Conservation (phyloP, 257 asterid species). For the Sherardia arvensis region DNA sequence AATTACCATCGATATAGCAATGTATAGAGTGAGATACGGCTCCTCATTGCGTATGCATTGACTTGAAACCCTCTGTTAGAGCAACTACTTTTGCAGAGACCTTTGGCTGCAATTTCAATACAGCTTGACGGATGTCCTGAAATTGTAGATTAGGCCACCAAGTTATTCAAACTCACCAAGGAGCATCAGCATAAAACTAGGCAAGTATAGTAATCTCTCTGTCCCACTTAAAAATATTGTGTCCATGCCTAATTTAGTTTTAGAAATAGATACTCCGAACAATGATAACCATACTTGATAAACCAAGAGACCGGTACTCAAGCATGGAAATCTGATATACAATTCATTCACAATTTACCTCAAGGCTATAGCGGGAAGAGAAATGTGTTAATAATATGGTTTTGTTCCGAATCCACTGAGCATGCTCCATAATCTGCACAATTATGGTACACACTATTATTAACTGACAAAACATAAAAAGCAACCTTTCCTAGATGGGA, state of each 20-base stretch:
- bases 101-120: conserved; percentile 51
- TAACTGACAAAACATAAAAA: background rate
- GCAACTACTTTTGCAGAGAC: conserved; percentile 76
- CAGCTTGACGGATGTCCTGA: conserved; percentile 84
- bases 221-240: background rate
- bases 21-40: background rate
- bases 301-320: background rate
- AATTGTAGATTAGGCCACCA: conserved; percentile 1
- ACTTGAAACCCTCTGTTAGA: conserved; percentile 84
- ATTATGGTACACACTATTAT: background rate
- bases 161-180: background rate
- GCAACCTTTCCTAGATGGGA: conserved; percentile 1
- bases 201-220: background rate
- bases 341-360: conserved; percentile 41
- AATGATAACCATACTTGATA: background rate
- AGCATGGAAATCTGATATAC: background rate
- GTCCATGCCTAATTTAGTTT: background rate
- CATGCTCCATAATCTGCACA: conserved; percentile 76
- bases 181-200: background rate
- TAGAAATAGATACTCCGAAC: background rate
- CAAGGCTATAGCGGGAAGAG: conserved; percentile 77
- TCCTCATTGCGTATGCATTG: conserved; percentile 40
- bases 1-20: background rate
- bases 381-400: conserved; percentile 78
- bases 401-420: conserved; percentile 77